Conservation (phyloP, 257 asterid genomes). For the Solanum piurae region DNA sequence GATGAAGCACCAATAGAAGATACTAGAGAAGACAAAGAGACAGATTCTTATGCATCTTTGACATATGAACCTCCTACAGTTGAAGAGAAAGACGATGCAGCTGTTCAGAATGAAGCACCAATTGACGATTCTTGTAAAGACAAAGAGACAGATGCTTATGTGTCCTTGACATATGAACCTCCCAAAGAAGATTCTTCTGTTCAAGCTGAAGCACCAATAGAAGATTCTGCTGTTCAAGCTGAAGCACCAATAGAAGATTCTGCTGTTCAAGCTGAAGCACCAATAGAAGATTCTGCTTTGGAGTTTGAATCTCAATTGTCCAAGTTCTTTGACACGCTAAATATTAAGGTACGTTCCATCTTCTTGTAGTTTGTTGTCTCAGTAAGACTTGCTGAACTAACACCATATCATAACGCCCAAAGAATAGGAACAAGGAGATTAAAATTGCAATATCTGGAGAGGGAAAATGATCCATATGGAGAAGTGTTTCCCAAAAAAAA, state of each 20-base stretch:
- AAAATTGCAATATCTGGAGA: not conserved
- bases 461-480: not conserved
- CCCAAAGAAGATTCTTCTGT: not conserved
- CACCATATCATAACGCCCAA: not conserved
- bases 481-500: not conserved
- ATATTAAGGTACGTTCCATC: slow-evolving; percentile 15
- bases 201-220: slow-evolving; percentile 1
- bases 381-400: not conserved
- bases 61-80: not conserved
- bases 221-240: too few species aligned
- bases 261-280: not conserved
- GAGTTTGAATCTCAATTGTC: not conserved
- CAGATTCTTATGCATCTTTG: not conserved
- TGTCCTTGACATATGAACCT: not conserved
- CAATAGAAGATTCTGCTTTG: slow-evolving; percentile 9
- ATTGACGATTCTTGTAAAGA: not conserved
- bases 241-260: too few species aligned
- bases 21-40: not conserved
- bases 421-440: not conserved
- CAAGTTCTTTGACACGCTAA: slow-evolving; percentile 15
- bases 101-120: not conserved
- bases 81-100: not conserved
- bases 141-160: not conserved
- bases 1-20: slow-evolving; percentile 2
- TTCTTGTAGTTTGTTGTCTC: not conserved